Conservation (phyloP, 106 monocot species). For the Amphibolis antarctica region DNA sequence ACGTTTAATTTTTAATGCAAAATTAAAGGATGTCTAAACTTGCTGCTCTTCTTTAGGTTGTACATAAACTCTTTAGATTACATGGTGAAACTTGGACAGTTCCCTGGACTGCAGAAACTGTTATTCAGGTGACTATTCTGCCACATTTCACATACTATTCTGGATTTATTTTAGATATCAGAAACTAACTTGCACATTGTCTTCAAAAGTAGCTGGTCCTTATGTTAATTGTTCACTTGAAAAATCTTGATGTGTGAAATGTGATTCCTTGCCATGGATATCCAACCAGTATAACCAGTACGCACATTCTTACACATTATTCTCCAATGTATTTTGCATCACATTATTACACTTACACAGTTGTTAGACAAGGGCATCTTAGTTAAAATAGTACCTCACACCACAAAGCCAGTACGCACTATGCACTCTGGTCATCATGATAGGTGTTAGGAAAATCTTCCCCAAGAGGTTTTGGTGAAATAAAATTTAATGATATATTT, state of each 20-base stretch:
- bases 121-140: slow-evolving; percentile 4
- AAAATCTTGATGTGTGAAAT: background rate
- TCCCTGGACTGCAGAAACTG: slow-evolving; percentile 44
- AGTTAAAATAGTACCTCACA: no score
- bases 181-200: slow-evolving; percentile 12
- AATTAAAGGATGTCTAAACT: background rate
- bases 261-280: background rate
- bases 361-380: no score
- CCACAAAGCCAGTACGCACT: no score
- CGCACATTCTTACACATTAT: no score
- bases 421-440: no score
- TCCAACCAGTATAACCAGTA: no score
- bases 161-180: slow-evolving; percentile 10
- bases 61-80: slow-evolving; percentile 13
- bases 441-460: no score
- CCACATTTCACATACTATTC: slow-evolving; percentile 7
- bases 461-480: no score
- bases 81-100: slow-evolving; percentile 28
- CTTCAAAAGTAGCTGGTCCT: background rate
- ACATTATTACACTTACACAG: no score
- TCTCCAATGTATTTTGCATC: no score
- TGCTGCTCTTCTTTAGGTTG: slow-evolving; percentile 17
- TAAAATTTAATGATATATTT: no score
- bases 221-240: background rate
- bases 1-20: no score